Evolutionary conservation across 192 early-diverging fungal species (phyloP).

Genomic region (Backusella sp.): DNA sequence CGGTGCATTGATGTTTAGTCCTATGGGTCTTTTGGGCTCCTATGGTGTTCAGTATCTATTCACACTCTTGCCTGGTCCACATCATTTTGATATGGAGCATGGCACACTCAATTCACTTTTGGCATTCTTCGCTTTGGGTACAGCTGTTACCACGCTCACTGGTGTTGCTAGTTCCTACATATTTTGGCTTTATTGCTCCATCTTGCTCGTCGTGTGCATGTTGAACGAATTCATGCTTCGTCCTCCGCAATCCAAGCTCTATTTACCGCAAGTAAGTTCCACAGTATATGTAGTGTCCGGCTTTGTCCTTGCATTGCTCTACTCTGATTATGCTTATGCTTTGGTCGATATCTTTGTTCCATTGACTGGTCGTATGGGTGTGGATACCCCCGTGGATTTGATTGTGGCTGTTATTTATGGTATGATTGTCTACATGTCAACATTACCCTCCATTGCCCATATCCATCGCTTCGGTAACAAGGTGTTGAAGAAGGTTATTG

Average conservation of each 20-base stretch:
- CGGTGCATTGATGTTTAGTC: constrained; percentile 49
- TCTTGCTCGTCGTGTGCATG: constrained; percentile 22
- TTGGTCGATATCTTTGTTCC: constrained; percentile 66
- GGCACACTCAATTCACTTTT: constrained; percentile 25
- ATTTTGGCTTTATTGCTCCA: constrained; percentile 38
- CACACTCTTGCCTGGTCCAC: constrained; percentile 26
- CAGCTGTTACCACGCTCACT: constrained; percentile 21
- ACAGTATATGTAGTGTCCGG: constrained; percentile 38
- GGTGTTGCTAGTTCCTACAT: constrained; percentile 48
- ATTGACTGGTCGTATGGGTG: constrained; percentile 65
- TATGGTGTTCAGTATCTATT: constrained; percentile 38
- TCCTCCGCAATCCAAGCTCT: constrained; percentile 18
- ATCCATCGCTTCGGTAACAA: constrained; percentile 47
- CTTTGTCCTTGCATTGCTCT: constrained; percentile 32
- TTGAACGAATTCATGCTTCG: constrained; percentile 35
- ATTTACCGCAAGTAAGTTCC: constrained; percentile 16
- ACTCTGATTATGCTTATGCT: constrained; percentile 37
- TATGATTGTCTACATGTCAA: constrained; percentile 40
- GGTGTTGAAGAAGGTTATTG: constrained; percentile 31
- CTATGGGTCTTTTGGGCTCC: constrained; percentile 40
- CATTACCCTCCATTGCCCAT: constrained; percentile 49
- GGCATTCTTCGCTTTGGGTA: constrained; percentile 17
- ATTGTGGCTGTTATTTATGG: constrained; percentile 61
- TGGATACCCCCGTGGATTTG: constrained; percentile 61
- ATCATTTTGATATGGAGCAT: constrained; percentile 38